Percentiles rank a stretch among this genome's conserved stretches.
phyloP scores from a whole-genome alignment of 768 basidiomycete species.

The Auriscalpium microsporum region DNA sequence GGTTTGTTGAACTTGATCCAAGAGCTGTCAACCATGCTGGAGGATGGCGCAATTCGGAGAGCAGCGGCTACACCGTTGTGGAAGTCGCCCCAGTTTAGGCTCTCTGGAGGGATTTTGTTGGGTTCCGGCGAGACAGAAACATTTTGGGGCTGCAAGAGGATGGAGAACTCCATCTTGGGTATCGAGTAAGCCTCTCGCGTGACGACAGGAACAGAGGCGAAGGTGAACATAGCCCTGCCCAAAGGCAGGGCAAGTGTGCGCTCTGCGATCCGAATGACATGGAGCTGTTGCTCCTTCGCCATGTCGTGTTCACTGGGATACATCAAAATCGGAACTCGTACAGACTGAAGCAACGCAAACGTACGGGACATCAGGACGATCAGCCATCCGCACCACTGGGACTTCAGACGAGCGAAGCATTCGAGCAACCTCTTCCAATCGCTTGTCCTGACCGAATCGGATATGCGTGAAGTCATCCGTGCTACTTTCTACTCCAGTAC shows the following conservation, averaged over 20 bases:
- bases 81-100: slow-evolving; percentile 89
- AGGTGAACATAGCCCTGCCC: slow-evolving; percentile 89
- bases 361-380: slow-evolving; percentile 65
- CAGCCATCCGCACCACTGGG: slow-evolving; percentile 52
- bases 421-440: slow-evolving; percentile 84
- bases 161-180: slow-evolving; percentile 69
- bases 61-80: slow-evolving; percentile 95
- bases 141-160: slow-evolving; percentile 70
- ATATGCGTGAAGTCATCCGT: slow-evolving; percentile 70
- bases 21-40: slow-evolving; percentile 74
- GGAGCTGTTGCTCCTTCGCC: slow-evolving; percentile 74
- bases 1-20: slow-evolving; percentile 98
- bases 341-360: slow-evolving; percentile 17
- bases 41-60: slow-evolving; percentile 70
- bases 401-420: slow-evolving; percentile 79
- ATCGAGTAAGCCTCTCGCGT: slow-evolving; percentile 72
- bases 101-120: slow-evolving; percentile 68
- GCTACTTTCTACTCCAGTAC: slow-evolving; percentile 67
- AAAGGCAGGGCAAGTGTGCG: slow-evolving; percentile 85
- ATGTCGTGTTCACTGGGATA: slow-evolving; percentile 74
- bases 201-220: slow-evolving; percentile 68
- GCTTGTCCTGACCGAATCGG: slow-evolving; percentile 83
- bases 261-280: slow-evolving; percentile 73
- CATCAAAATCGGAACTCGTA: neutral
- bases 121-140: slow-evolving; percentile 53